Evolutionary conservation across 495 filamentous ascomycete species (phyloP).

Genomic region (Bombardia bombarda): DNA sequence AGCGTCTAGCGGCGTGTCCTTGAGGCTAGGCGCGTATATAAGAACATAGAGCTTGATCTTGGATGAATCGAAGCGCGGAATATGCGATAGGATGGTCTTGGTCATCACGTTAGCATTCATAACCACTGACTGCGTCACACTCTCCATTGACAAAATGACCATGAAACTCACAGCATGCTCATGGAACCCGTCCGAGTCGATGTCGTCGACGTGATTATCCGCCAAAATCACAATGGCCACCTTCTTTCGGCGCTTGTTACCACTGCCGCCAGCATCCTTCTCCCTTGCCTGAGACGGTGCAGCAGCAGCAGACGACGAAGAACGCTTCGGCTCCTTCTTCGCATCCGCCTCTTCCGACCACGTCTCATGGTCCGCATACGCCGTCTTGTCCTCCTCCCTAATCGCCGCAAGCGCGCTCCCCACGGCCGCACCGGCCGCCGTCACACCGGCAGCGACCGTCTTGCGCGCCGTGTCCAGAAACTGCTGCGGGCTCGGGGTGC

Average conservation of each 20-base stretch:
- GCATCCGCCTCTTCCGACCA: slow-evolving; percentile 75
- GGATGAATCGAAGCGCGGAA: slow-evolving; percentile 63
- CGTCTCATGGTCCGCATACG: slow-evolving; percentile 72
- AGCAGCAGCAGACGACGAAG: too few species aligned
- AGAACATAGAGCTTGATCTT: slow-evolving; percentile 71
- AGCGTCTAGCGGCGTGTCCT: slow-evolving; percentile 49
- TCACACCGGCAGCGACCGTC: slow-evolving; percentile 67
- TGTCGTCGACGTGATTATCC: slow-evolving; percentile 50
- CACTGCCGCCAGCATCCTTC: slow-evolving; percentile 23
- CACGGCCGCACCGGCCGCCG: slow-evolving; percentile 73
- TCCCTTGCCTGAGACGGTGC: slow-evolving; percentile 14
- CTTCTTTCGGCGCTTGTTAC: slow-evolving; percentile 60
- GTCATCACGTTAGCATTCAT: not conserved
- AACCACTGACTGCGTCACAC: too few species aligned
- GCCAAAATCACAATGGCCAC: slow-evolving; percentile 82
- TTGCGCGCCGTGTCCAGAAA: slow-evolving; percentile 72
- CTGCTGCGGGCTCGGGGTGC: slow-evolving; percentile 85
- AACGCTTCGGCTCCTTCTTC: slow-evolving; percentile 33
- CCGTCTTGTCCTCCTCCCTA: slow-evolving; percentile 70
- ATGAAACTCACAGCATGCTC: slow-evolving; percentile 73
- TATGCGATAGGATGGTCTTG: slow-evolving; percentile 83
- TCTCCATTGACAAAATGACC: too few species aligned
- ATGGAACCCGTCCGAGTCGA: slow-evolving; percentile 52
- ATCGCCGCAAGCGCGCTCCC: slow-evolving; percentile 78
- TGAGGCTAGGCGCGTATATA: slow-evolving; percentile 77